Percentiles rank a stretch among this genome's conserved stretches.
Conservation (phyloP, 1,284 basidiomycete species). For the Pseudozyma tsukubaensis region DNA sequence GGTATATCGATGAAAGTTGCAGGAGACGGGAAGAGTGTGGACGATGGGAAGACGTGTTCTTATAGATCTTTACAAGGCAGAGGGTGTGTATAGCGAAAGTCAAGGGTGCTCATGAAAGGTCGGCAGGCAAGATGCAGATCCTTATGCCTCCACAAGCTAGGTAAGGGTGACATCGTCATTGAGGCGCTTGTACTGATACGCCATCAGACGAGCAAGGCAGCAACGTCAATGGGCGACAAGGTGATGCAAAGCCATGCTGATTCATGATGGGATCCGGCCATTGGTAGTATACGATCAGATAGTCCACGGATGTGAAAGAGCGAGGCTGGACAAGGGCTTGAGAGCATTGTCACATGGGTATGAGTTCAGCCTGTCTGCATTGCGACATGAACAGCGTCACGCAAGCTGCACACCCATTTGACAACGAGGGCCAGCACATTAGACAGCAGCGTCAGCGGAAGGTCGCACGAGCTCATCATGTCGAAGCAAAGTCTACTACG, state of each 20-base stretch:
- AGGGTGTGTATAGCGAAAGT: background rate
- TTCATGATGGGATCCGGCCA: conserved; percentile 7
- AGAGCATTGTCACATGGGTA: background rate
- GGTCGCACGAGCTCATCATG: conserved; percentile 14
- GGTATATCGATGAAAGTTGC: background rate
- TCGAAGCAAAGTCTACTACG: conserved; percentile 18
- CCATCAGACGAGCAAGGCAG: conserved; percentile 5
- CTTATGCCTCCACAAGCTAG: background rate
- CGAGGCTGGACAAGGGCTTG: background rate
- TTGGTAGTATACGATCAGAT: background rate
- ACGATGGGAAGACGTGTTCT: background rate
- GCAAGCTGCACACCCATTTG: background rate
- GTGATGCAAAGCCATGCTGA: conserved; percentile 1
- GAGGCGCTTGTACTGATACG: background rate
- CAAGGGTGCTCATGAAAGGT: conserved; percentile 6
- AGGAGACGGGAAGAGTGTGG: too few species aligned
- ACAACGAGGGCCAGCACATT: background rate
- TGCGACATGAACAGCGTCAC: background rate
- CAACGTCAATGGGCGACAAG: background rate
- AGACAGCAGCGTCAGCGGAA: background rate
- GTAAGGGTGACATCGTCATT: conserved; percentile 6
- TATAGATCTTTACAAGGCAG: conserved; percentile 6
- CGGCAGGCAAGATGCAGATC: conserved; percentile 16
- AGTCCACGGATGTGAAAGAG: background rate
- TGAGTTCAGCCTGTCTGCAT: too few species aligned